Conservation (phyloP, 441 rosid genomes). For the Erodium chrysanthum region DNA sequence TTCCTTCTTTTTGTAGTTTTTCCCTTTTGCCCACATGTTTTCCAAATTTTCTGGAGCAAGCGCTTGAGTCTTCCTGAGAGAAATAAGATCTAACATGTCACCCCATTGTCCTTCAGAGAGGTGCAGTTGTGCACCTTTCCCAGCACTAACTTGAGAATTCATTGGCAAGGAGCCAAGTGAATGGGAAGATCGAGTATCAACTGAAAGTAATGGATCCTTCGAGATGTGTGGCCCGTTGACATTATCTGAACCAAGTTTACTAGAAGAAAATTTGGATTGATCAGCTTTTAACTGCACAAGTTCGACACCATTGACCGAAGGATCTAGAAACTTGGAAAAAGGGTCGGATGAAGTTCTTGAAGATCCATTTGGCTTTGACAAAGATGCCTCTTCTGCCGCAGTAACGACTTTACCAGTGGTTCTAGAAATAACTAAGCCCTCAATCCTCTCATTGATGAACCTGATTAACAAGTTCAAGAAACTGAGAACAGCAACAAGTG, state of each 20-base stretch:
- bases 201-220: slow-evolving; percentile 92
- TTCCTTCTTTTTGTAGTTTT: slow-evolving; percentile 62
- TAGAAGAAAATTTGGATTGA: slow-evolving; percentile 31
- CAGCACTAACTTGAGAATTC: slow-evolving; percentile 40
- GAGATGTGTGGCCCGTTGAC: slow-evolving; percentile 24
- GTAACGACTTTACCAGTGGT: slow-evolving; percentile 40
- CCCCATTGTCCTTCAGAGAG: slow-evolving; percentile 72
- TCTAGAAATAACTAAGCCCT: slow-evolving; percentile 49
- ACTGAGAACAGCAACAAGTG: slow-evolving; percentile 17
- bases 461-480: slow-evolving; percentile 32
- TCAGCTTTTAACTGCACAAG: slow-evolving; percentile 74
- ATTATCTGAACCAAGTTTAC: slow-evolving; percentile 31
- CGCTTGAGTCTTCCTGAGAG: slow-evolving; percentile 72
- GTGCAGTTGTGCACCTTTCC: slow-evolving; percentile 37
- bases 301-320: slow-evolving; percentile 83
- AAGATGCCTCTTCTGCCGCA: slow-evolving; percentile 43
- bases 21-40: slow-evolving; percentile 97
- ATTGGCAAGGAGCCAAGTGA: slow-evolving; percentile 61
- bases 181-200: slow-evolving; percentile 62
- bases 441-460: slow-evolving; percentile 91
- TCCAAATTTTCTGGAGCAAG: slow-evolving; percentile 98
- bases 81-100: slow-evolving; percentile 63
- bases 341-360: slow-evolving; percentile 58
- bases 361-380: slow-evolving; percentile 48
- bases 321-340: slow-evolving; percentile 68